Conservation (phyloP, 805 yeast species). For the Starmerella floris region DNA sequence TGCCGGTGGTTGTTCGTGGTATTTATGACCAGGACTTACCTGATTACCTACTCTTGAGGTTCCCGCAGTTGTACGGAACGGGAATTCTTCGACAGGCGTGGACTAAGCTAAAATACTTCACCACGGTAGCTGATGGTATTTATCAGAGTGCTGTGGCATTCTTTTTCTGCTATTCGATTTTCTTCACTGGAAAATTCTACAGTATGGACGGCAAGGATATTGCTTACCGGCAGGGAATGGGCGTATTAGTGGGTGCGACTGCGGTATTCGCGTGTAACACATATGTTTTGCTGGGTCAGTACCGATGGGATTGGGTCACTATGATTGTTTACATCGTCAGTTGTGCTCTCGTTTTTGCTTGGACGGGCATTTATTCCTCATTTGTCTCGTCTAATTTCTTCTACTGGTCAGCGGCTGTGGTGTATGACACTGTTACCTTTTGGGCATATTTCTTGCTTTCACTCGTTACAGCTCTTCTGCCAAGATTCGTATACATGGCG, state of each 20-base stretch:
- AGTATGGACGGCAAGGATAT: constrained; percentile 37
- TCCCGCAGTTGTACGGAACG: constrained; percentile 55
- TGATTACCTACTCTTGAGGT: constrained; percentile 48
- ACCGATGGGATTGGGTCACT: constrained; percentile 67
- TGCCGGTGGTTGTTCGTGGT: constrained; percentile 63
- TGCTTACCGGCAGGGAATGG: constrained; percentile 61
- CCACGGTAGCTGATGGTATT: constrained; percentile 55
- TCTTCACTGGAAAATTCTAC: constrained; percentile 34
- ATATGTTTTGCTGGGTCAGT: constrained; percentile 54
- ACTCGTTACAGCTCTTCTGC: constrained; percentile 41
- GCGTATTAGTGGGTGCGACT: constrained; percentile 46
- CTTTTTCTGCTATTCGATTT: constrained; percentile 52
- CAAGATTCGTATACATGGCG: constrained; percentile 44
- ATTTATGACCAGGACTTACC: constrained; percentile 64
- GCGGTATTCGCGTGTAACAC: constrained; percentile 53
- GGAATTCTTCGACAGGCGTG: constrained; percentile 56
- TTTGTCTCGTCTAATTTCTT: constrained; percentile 41
- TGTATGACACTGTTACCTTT: constrained; percentile 46
- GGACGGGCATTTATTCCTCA: constrained; percentile 73
- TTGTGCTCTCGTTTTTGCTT: constrained; percentile 45
- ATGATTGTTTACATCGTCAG: constrained; percentile 41
- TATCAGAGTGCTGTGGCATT: constrained; percentile 60
- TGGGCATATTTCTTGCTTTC: constrained; percentile 57
- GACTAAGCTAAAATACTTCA: constrained; percentile 45
- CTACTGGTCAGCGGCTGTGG: constrained; percentile 49